These are phyloP conservation scores for Vicia sativa DNA, from an alignment of 306 rosid genomes.

Conservation along the genomic window DNA sequence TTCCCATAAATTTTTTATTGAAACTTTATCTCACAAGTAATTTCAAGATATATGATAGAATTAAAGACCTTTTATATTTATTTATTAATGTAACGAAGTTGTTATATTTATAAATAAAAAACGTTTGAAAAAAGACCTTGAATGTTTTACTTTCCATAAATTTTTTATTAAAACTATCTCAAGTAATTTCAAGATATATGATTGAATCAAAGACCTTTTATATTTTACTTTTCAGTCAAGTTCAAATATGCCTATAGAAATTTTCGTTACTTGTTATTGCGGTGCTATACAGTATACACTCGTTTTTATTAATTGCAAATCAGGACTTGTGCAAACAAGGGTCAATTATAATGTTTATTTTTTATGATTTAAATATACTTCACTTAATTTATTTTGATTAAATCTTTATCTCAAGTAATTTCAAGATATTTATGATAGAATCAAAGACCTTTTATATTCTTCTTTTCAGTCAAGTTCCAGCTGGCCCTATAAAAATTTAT, in stretches of 20 bases:
- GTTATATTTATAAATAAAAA: too few relatives aligned
- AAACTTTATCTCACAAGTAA: background rate
- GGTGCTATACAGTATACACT: background rate
- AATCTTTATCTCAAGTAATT: conserved; percentile 6
- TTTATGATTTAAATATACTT: conserved; percentile 12
- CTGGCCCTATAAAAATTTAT: background rate
- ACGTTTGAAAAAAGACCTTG: too few relatives aligned
- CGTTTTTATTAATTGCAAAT: background rate
- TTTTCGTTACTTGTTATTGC: background rate
- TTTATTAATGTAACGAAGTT: too few relatives aligned
- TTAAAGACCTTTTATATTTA: background rate
- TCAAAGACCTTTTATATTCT: conserved; percentile 3
- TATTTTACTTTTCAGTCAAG: background rate
- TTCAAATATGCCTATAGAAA: background rate
- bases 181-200: background rate
- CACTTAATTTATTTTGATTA: conserved; percentile 7
- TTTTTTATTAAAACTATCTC: conserved; percentile 15
- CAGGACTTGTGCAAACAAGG: background rate
- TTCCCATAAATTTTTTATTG: conserved; percentile 7
- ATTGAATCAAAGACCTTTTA: background rate
- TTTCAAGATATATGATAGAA: background rate
- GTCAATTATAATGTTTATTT: background rate
- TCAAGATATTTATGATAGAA: background rate
- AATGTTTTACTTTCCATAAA: background rate
- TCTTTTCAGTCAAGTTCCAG: conserved; percentile 4